These are phyloP conservation scores for Didymella pinodella DNA, from an alignment of 2,329 filamentous ascomycete genomes.

Conservation along the genomic window DNA sequence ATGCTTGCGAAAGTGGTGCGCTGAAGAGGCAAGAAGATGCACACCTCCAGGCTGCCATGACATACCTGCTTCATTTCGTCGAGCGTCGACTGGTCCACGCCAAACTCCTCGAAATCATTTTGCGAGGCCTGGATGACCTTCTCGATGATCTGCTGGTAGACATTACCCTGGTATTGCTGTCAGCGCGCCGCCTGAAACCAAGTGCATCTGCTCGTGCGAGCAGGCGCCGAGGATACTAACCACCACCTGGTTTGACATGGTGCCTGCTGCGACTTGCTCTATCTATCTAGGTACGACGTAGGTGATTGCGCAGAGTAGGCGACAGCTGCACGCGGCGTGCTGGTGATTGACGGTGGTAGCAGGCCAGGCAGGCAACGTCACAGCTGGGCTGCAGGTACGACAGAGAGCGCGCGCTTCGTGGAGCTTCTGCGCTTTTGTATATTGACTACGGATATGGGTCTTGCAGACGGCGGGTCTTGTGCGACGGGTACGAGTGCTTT, in stretches of 20 bases:
- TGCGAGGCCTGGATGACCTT: slow-evolving; percentile 70
- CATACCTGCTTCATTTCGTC: slow-evolving; percentile 88
- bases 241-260: slow-evolving; percentile 52
- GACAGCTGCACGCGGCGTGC: slow-evolving; percentile 34
- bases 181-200: slow-evolving; percentile 35
- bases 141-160: slow-evolving; percentile 92
- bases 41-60: slow-evolving; percentile 36
- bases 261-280: slow-evolving; percentile 24
- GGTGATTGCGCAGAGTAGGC: slow-evolving; percentile 28
- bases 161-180: slow-evolving; percentile 64
- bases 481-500: slow-evolving; percentile 42
- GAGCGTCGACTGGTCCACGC: slow-evolving; percentile 85
- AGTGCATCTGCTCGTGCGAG: slow-evolving; percentile 26
- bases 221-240: slow-evolving; percentile 42
- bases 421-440: slow-evolving; percentile 36
- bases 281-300: slow-evolving; percentile 29
- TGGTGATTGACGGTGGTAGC: slow-evolving; percentile 26
- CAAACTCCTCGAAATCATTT: slow-evolving; percentile 96
- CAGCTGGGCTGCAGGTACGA: slow-evolving; percentile 38
- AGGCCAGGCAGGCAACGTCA: slow-evolving; percentile 38
- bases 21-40: slow-evolving; percentile 27
- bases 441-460: slow-evolving; percentile 34
- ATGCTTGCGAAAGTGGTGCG: slow-evolving; percentile 14
- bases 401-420: slow-evolving; percentile 35
- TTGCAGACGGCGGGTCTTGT: slow-evolving; percentile 40